Conservation (phyloP, 1,139 yeast species). For the Petasospora rhodanensis region DNA sequence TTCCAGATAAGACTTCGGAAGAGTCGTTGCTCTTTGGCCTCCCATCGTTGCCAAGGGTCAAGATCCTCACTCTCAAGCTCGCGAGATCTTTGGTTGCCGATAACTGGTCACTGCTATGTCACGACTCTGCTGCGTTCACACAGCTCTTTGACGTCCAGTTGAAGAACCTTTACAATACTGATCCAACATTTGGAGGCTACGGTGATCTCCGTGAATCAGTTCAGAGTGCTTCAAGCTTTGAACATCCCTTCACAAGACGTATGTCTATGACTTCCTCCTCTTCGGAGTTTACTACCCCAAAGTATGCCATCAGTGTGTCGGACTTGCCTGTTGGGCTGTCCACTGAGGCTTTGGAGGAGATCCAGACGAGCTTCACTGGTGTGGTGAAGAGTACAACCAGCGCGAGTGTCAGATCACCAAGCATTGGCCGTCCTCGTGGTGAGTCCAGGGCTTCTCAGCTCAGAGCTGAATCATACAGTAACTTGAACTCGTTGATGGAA, state of each 20-base stretch:
- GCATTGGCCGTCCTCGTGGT: conserved; percentile 2
- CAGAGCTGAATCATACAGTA: conserved; percentile 11
- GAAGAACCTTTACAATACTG: conserved; percentile 7
- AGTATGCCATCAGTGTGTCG: conserved; percentile 8
- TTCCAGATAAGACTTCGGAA: conserved; percentile 69
- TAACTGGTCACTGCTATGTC: conserved; percentile 15
- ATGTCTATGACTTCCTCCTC: conserved; percentile 6
- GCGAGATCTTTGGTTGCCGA: conserved; percentile 9
- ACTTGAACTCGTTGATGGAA: conserved; percentile 9
- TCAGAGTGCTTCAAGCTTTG: conserved; percentile 1
- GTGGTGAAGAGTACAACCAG: background rate
- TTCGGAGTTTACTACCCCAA: conserved; percentile 6
- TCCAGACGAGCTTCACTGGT: conserved; percentile 1
- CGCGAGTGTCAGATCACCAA: conserved; percentile 1
- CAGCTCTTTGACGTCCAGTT: conserved; percentile 14
- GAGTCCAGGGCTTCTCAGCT: conserved; percentile 5
- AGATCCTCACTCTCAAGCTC: conserved; percentile 42
- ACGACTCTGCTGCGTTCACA: conserved; percentile 2
- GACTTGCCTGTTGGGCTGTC: conserved; percentile 14
- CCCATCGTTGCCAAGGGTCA: conserved; percentile 74
- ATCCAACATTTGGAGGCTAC: conserved; percentile 6
- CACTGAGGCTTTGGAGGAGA: conserved; percentile 7
- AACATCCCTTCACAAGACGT: conserved; percentile 10
- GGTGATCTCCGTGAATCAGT: conserved; percentile 7
- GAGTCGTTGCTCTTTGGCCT: conserved; percentile 73